These are phyloP conservation scores for Dryas integrifolia DNA, from an alignment of 331 rosid genomes.

Conservation along the genomic window DNA sequence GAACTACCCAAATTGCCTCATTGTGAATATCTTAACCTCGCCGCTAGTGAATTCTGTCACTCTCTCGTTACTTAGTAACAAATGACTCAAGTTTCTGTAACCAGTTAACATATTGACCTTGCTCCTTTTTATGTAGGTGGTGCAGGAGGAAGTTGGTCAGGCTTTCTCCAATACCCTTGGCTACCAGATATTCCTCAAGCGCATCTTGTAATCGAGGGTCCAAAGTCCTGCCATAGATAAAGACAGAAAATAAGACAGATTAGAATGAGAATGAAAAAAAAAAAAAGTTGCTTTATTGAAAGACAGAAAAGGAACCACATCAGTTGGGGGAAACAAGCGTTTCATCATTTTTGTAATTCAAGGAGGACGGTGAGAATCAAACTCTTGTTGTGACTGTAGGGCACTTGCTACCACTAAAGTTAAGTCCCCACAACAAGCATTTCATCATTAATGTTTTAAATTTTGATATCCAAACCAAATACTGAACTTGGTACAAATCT, in stretches of 20 bases:
- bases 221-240: constrained; percentile 47
- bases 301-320: not conserved
- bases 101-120: constrained; percentile 72
- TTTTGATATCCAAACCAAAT: no score
- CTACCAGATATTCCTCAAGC: constrained; percentile 50
- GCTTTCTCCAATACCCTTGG: constrained; percentile 60
- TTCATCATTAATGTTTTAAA: no score
- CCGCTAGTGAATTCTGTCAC: constrained; percentile 10
- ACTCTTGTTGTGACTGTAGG: no score
- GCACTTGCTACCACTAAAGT: no score
- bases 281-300: not conserved
- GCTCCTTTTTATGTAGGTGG: constrained; percentile 65
- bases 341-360: no score
- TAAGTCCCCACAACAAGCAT: no score
- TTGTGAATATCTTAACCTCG: not conserved
- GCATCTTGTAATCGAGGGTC: constrained; percentile 41
- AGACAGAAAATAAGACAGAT: constrained; percentile 12
- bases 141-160: constrained; percentile 61
- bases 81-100: constrained; percentile 49
- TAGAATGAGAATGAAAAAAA: not conserved
- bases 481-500: no score
- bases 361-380: no score
- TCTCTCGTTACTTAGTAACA: constrained; percentile 24
- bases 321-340: no score
- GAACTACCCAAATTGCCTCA: not conserved